Evolutionary conservation across 73 alveolate genomes (phyloP).

Genomic region (Tetrahymena elliotti): DNA sequence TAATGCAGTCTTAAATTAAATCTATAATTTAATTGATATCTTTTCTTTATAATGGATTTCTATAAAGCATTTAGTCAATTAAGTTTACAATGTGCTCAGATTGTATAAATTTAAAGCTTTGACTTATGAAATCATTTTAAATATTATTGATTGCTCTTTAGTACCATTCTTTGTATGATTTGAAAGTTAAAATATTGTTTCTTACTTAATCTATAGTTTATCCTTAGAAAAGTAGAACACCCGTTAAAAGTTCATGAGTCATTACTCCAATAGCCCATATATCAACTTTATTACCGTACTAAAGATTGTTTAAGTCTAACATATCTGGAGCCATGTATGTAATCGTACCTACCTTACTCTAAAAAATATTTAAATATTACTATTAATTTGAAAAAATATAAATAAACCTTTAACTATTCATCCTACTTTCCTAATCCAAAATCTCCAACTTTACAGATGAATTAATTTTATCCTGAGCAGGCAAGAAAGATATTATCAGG

Average conservation of each 20-base stretch:
- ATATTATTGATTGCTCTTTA: neutral
- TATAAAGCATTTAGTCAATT: neutral
- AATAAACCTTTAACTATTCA: neutral
- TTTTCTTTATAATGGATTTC: neutral
- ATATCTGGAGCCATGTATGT: neutral
- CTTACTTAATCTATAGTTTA: neutral
- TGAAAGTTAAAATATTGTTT: neutral
- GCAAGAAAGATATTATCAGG: neutral
- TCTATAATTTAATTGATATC: neutral
- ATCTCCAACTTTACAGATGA: neutral
- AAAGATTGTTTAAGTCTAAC: neutral
- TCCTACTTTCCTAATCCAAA: neutral
- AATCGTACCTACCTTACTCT: neutral
- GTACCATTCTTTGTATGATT: neutral
- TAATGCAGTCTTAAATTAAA: neutral
- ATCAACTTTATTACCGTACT: neutral
- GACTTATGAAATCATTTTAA: neutral
- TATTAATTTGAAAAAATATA: neutral
- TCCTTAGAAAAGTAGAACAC: neutral
- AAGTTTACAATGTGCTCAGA: neutral
- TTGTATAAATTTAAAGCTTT: neutral
- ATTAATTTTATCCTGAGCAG: too few relatives aligned
- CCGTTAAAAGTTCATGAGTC: neutral
- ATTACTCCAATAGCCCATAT: neutral
- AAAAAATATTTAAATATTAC: neutral